Evolutionary conservation across 306 rosid genomes (phyloP), one percentile per base, ranked within the genome.

Genomic region (Morella rubra): DNA sequence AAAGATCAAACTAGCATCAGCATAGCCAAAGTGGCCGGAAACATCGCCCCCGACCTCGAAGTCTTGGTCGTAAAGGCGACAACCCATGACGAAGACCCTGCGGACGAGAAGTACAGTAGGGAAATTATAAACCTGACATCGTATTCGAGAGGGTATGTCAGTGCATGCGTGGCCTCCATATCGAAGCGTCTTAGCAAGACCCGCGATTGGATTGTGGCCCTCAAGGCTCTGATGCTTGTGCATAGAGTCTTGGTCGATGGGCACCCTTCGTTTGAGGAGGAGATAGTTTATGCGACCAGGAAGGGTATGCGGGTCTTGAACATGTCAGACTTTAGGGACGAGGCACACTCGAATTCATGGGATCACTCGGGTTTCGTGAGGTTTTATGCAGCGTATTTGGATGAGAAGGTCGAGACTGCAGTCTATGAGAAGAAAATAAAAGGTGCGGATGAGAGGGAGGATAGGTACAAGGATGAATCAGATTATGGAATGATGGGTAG

Each of bases 1-100:
- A 93, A 93, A 82, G 98, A 93, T 69, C 97, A 93, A 69, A 90
- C 98, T 3, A 91, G 96, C 84, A 93, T 93, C 54, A 85, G 96
- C 87, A 84, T 93, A 53, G 98, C 98, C 4, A 93, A 93, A 61
- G 93, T 93, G 0, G 93, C 94, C 6, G 97, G 97, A 0, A 91
- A 84, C 73, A 77, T 89, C 77, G 91, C 97, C 1, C 97, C 96
- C 18, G 93, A 91, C 54, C 88, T 90, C 1, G 98, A 93, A 74
- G 97, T 93, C 12, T 80, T 93, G 51, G 81, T 93, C 8, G 97
- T 93, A 6, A 93, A 93, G 72, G 96, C 97, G 69, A 91, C 93
- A 0, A 79, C 87, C 50, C 97, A 93, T 51, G 98, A 93, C 22
- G 94, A 91, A 46, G 84, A 86, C 16, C 94, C 93, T 1, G 89